Percentiles rank a stretch among this genome's conserved stretches.
Conservation (phyloP, 176 grass and related monocot genomes). For the Calamus simplicifolius region DNA sequence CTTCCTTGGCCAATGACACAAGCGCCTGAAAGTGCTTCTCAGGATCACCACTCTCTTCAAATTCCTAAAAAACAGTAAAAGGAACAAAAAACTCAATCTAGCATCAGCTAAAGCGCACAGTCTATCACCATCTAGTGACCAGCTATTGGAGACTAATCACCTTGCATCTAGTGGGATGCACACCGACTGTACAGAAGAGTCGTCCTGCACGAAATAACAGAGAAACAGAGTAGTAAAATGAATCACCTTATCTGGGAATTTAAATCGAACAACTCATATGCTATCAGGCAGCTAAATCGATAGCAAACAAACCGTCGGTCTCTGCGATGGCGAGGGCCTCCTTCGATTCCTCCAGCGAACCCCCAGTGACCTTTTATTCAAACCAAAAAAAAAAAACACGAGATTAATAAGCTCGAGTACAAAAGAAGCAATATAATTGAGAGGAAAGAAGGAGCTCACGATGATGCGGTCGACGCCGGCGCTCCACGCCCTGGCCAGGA, state of each 20-base stretch:
- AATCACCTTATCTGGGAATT: constrained; percentile 3
- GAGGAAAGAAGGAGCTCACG: constrained; percentile 13
- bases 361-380: constrained; percentile 56
- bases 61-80: constrained; percentile 49
- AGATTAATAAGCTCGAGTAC: background rate
- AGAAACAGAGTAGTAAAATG: background rate
- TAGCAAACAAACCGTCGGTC: constrained; percentile 53
- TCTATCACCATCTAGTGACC: background rate
- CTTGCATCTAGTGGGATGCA: constrained; percentile 94
- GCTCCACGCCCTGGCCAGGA: constrained; percentile 73
- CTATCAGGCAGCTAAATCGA: too few species aligned
- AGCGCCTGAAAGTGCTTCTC: constrained; percentile 77
- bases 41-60: constrained; percentile 85
- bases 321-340: constrained; percentile 78
- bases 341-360: constrained; percentile 78
- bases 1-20: constrained; percentile 58
- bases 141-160: constrained; percentile 23
- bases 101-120: background rate
- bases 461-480: constrained; percentile 89
- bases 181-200: constrained; percentile 85
- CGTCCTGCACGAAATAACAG: constrained; percentile 49
- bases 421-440: background rate
- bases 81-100: constrained; percentile 3
- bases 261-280: constrained; percentile 35
- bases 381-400: constrained; percentile 1